These are phyloP conservation scores for Penicillium sp. DNA, from an alignment of 2,329 filamentous ascomycete species.

Conservation along the genomic window DNA sequence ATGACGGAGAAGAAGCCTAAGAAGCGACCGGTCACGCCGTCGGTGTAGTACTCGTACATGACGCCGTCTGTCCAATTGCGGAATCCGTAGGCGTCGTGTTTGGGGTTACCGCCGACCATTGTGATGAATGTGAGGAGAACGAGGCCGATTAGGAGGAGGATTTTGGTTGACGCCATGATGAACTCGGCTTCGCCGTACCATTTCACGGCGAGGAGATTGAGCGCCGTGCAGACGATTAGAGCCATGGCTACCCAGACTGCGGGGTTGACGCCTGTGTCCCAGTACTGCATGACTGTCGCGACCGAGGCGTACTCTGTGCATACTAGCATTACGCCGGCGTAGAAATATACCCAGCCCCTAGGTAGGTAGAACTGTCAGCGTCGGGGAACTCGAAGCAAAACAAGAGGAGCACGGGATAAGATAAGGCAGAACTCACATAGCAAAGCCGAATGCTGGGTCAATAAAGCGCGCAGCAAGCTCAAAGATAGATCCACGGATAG, in stretches of 20 bases:
- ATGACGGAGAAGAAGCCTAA: slow-evolving; percentile 70
- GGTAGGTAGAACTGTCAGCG: background rate
- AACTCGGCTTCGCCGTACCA: slow-evolving; percentile 75
- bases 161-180: slow-evolving; percentile 63
- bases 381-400: background rate
- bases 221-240: slow-evolving; percentile 44
- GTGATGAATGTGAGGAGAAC: slow-evolving; percentile 72
- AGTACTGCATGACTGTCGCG: slow-evolving; percentile 46
- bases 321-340: slow-evolving; percentile 45
- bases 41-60: slow-evolving; percentile 63
- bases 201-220: slow-evolving; percentile 68
- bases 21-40: slow-evolving; percentile 62
- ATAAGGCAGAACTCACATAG: slow-evolving; percentile 24
- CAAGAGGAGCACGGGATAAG: no score
- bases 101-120: slow-evolving; percentile 75
- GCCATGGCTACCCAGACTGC: slow-evolving; percentile 44
- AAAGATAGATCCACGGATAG: slow-evolving; percentile 48
- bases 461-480: slow-evolving; percentile 48
- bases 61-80: slow-evolving; percentile 60
- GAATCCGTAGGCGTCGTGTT: slow-evolving; percentile 67
- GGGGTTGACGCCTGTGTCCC: slow-evolving; percentile 42
- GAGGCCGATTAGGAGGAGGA: slow-evolving; percentile 64
- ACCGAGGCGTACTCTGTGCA: slow-evolving; percentile 49
- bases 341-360: slow-evolving; percentile 47
- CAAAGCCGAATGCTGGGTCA: slow-evolving; percentile 47